phyloP scores from a whole-genome alignment of 345 rosid species.

The Eucalyptus dawsonii region DNA sequence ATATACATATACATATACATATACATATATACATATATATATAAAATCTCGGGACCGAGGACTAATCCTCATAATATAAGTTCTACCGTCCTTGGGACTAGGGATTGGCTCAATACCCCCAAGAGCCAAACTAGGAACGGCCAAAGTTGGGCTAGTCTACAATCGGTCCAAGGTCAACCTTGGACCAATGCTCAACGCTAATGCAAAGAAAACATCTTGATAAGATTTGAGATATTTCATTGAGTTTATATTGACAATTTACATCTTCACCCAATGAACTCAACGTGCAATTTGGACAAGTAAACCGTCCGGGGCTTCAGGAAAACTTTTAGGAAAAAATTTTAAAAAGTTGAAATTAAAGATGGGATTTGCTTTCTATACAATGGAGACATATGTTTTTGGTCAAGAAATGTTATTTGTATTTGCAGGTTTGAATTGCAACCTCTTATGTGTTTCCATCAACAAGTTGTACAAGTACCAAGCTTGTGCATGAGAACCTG shows the following conservation, averaged over 20 bases:
- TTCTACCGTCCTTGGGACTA: too few species aligned
- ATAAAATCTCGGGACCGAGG: rapidly evolving
- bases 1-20: too few species aligned
- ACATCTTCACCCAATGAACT: neutral
- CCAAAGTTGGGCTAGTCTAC: too few species aligned
- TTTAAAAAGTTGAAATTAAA: neutral
- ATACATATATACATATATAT: too few species aligned
- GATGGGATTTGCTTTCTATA: neutral
- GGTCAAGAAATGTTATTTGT: neutral
- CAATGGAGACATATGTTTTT: neutral
- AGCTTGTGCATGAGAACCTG: neutral
- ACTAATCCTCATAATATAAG: rapidly evolving
- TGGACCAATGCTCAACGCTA: too few species aligned
- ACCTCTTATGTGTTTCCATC: neutral
- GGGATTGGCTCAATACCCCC: too few species aligned
- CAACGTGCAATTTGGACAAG: neutral
- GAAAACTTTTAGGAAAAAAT: neutral
- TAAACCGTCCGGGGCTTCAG: neutral
- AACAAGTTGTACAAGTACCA: neutral
- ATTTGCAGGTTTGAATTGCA: neutral
- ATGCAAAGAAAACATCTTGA: neutral
- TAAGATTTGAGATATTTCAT: neutral
- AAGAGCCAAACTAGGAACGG: rapidly evolving
- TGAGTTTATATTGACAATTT: neutral
- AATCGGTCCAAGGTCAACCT: too few species aligned